Percentiles rank a stretch among this genome's conserved stretches.
phyloP scores from a whole-genome alignment of 345 rosid species.

The Kandelia obovata region DNA sequence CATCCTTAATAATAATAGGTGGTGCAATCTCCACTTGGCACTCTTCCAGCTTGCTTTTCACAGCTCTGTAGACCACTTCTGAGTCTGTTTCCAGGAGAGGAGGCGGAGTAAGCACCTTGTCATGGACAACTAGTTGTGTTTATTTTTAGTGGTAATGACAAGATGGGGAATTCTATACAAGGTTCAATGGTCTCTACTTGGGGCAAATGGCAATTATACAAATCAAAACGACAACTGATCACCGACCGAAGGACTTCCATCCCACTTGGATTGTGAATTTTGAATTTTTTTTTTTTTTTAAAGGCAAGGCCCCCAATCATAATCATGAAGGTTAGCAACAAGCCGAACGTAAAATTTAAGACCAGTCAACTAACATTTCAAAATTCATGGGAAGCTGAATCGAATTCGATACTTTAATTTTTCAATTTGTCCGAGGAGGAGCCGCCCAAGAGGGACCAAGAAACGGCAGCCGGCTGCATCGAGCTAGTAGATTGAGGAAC shows the following conservation, averaged over 20 bases:
- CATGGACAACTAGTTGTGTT: conserved; percentile 17
- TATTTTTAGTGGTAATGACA: conserved; percentile 10
- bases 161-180: conserved; percentile 12
- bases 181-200: conserved; percentile 13
- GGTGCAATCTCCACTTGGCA: too few relatives aligned
- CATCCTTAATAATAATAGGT: too few relatives aligned
- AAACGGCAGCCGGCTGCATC: conserved; percentile 27
- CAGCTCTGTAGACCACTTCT: too few relatives aligned
- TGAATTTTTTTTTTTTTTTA: too few relatives aligned
- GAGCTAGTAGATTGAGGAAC: not conserved
- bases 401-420: not conserved
- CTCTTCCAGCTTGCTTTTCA: too few relatives aligned
- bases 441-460: conserved; percentile 19
- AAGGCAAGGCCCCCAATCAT: conserved; percentile 10
- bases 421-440: conserved; percentile 11
- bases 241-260: conserved; percentile 10
- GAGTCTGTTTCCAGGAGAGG: too few relatives aligned
- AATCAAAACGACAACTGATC: conserved; percentile 9
- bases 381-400: not conserved
- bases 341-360: conserved; percentile 2
- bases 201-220: conserved; percentile 24
- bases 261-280: conserved; percentile 21
- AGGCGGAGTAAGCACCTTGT: conserved; percentile 5
- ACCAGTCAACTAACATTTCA: not conserved
- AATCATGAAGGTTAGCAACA: conserved; percentile 23